A percentile compares a stretch with the other conserved stretches of the same genome.
Evolutionary conservation across 169 alveolate genomes (phyloP).

Genomic region (Cystoisospora suis): DNA sequence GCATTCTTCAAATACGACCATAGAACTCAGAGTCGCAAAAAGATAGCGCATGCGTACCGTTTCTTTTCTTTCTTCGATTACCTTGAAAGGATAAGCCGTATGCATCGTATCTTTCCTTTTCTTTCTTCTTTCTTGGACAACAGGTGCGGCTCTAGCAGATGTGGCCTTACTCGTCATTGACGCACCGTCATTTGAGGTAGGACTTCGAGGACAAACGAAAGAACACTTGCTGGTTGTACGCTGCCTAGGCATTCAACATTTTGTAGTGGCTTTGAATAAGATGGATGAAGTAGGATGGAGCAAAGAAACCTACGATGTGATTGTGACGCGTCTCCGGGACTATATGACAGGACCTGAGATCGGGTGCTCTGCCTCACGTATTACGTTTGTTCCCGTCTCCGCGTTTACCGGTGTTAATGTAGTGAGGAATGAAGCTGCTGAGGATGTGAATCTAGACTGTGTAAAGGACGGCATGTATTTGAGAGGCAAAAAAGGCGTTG

Average conservation of each 20-base stretch:
- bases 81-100: too few relatives aligned
- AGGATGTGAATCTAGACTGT: background rate
- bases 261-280: conserved; percentile 90
- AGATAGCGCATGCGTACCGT: too few relatives aligned
- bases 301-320: background rate
- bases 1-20: too few relatives aligned
- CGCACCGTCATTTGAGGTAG: conserved; percentile 66
- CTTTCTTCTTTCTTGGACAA: too few relatives aligned
- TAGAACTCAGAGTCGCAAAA: too few relatives aligned
- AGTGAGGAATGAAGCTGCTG: background rate
- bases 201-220: conserved; percentile 92
- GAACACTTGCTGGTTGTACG: conserved; percentile 91
- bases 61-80: too few relatives aligned
- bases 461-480: background rate
- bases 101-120: too few relatives aligned
- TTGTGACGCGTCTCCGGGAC: conserved; percentile 27
- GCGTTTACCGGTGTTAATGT: conserved; percentile 54
- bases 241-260: conserved; percentile 85
- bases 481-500: background rate
- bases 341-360: conserved; percentile 55
- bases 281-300: conserved; percentile 81
- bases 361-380: conserved; percentile 16
- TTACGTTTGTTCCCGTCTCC: conserved; percentile 41
- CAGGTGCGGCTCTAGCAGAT: conserved; percentile 92
- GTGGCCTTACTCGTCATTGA: conserved; percentile 93